phyloP scores from a whole-genome alignment of 2,329 filamentous ascomycete genomes.

The Uncinocarpus reesii region DNA sequence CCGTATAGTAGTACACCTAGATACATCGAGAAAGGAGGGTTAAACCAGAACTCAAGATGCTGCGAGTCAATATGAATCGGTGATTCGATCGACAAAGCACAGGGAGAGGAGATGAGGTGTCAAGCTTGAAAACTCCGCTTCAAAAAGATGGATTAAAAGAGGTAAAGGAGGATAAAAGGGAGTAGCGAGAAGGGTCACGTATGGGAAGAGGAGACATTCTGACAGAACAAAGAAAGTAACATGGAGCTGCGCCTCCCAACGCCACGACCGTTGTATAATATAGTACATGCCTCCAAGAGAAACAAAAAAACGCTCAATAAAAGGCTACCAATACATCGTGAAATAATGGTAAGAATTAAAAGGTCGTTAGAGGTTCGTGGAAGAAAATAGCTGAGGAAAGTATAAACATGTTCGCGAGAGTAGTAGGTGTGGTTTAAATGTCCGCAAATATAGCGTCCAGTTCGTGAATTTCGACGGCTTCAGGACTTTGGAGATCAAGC shows the following conservation, averaged over 20 bases:
- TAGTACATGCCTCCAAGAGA: conserved; percentile 4
- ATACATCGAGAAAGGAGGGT: background rate
- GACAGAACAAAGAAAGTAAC: background rate
- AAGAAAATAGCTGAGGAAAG: background rate
- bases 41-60: too few relatives aligned
- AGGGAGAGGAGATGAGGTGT: background rate
- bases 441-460: conserved; percentile 76
- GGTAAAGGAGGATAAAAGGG: background rate
- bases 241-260: background rate
- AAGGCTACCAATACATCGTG: conserved; percentile 1
- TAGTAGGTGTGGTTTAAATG: conserved; percentile 39
- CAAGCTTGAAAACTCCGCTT: conserved; percentile 1
- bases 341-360: conserved; percentile 2
- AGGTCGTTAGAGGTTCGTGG: background rate
- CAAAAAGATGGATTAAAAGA: background rate
- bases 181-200: background rate
- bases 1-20: too few relatives aligned
- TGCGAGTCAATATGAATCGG: too few relatives aligned
- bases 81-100: too few relatives aligned
- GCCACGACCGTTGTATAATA: background rate
- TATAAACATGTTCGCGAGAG: background rate
- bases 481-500: conserved; percentile 59
- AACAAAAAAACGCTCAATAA: background rate
- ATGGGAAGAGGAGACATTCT: background rate
- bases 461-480: conserved; percentile 86